A percentile compares a stretch with the other conserved stretches of the same genome.
Evolutionary conservation across 2,329 filamentous ascomycete species (phyloP).

Genomic region (Ilyonectria mors-panacis): DNA sequence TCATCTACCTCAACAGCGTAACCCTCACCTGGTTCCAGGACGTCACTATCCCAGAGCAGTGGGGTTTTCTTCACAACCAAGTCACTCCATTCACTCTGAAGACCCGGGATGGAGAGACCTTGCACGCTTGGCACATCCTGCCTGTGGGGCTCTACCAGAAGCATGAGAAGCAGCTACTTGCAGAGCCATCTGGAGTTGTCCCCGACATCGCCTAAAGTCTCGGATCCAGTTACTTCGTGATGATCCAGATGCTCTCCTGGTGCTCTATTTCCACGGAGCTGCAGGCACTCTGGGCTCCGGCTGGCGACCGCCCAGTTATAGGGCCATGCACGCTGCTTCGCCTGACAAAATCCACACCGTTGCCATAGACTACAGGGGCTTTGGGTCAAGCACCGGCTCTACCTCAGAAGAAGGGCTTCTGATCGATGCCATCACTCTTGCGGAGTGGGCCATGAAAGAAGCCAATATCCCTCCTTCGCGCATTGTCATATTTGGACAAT

Average conservation of each 20-base stretch:
- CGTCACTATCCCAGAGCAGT: slow-evolving; percentile 74
- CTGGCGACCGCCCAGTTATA: slow-evolving; percentile 69
- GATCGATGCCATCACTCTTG: slow-evolving; percentile 66
- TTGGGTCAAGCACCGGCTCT: slow-evolving; percentile 65
- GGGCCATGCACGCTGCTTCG: slow-evolving; percentile 65
- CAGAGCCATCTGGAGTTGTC: slow-evolving; percentile 24
- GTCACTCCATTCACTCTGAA: slow-evolving; percentile 77
- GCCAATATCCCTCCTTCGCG: slow-evolving; percentile 67
- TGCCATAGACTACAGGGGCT: slow-evolving; percentile 75
- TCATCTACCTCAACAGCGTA: slow-evolving; percentile 66
- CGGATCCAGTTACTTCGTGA: slow-evolving; percentile 59
- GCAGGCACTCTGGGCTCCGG: slow-evolving; percentile 70
- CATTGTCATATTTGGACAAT: slow-evolving; percentile 73
- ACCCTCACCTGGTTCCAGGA: slow-evolving; percentile 66
- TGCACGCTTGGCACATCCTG: slow-evolving; percentile 82
- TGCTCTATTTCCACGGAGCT: slow-evolving; percentile 70
- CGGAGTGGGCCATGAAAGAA: slow-evolving; percentile 67
- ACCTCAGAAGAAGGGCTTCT: slow-evolving; percentile 71
- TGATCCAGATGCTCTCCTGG: slow-evolving; percentile 60
- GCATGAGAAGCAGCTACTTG: slow-evolving; percentile 63
- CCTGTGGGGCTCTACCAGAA: slow-evolving; percentile 63
- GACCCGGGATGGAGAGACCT: slow-evolving; percentile 74
- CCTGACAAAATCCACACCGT: slow-evolving; percentile 70
- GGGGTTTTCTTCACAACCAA: slow-evolving; percentile 79
- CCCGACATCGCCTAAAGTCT: slow-evolving; percentile 40